Evolutionary conservation across 2,329 filamentous ascomycete genomes (phyloP).

Genomic region (Sarocladium brachiariae): DNA sequence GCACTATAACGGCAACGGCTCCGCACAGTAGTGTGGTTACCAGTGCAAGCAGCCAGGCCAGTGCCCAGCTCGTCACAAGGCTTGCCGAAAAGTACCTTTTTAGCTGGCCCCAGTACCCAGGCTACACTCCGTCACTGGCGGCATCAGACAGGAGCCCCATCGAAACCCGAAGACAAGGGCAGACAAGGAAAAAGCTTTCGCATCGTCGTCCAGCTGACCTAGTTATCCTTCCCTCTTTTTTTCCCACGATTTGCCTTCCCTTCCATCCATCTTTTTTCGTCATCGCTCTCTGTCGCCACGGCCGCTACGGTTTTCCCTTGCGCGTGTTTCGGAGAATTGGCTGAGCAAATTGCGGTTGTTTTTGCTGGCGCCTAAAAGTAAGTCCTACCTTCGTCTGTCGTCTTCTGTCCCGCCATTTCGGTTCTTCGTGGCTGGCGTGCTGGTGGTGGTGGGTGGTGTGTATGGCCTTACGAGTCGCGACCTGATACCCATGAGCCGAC

Average conservation of each 20-base stretch:
- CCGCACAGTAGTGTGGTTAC: slow-evolving; percentile 1
- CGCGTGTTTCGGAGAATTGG: slow-evolving; percentile 38
- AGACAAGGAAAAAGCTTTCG: slow-evolving; percentile 25
- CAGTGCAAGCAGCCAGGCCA: neutral
- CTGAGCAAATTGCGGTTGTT: slow-evolving; percentile 37
- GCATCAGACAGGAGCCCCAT: slow-evolving; percentile 8
- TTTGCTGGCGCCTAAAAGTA: slow-evolving; percentile 48
- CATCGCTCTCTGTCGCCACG: slow-evolving; percentile 23
- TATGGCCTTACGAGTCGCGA: slow-evolving; percentile 2
- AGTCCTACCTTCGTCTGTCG: slow-evolving; percentile 26
- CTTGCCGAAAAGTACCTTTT: slow-evolving; percentile 7
- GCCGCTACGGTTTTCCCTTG: slow-evolving; percentile 39
- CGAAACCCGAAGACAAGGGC: slow-evolving; percentile 8
- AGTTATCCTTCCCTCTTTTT: slow-evolving; percentile 22
- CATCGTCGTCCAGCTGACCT: slow-evolving; percentile 24
- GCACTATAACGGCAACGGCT: neutral
- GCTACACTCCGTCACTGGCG: neutral
- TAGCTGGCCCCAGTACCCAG: slow-evolving; percentile 1
- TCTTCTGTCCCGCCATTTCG: slow-evolving; percentile 14
- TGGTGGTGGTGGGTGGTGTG: slow-evolving; percentile 6
- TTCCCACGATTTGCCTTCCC: slow-evolving; percentile 21
- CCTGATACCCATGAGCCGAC: neutral
- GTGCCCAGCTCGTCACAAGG: slow-evolving; percentile 1
- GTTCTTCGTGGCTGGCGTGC: slow-evolving; percentile 14
- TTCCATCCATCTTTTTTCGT: slow-evolving; percentile 26